phyloP scores from a whole-genome alignment of 2,329 filamentous ascomycete genomes.

The Coccinonectria pachysandricola region DNA sequence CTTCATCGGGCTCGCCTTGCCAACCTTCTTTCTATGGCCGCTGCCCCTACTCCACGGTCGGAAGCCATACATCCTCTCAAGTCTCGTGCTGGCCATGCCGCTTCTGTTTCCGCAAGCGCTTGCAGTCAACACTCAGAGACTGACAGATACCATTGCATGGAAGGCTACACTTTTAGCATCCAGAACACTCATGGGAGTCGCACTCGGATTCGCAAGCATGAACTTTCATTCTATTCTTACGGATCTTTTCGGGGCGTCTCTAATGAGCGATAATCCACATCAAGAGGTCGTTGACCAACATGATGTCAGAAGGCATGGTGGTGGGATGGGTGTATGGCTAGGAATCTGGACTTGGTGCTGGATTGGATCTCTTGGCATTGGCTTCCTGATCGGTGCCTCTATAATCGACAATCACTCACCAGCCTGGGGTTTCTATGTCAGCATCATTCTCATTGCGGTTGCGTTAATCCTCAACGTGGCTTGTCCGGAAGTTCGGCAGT shows the following conservation, averaged over 20 bases:
- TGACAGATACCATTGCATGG: slow-evolving; percentile 46
- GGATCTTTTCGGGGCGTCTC: slow-evolving; percentile 66
- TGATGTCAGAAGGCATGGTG: slow-evolving; percentile 64
- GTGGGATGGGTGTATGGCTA: slow-evolving; percentile 71
- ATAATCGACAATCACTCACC: slow-evolving; percentile 57
- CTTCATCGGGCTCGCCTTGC: slow-evolving; percentile 59
- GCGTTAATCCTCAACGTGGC: slow-evolving; percentile 61
- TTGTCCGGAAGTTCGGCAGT: slow-evolving; percentile 61
- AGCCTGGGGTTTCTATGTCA: slow-evolving; percentile 67
- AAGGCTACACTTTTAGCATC: slow-evolving; percentile 51
- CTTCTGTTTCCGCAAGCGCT: slow-evolving; percentile 68
- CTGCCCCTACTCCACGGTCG: slow-evolving; percentile 65
- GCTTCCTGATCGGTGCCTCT: slow-evolving; percentile 60
- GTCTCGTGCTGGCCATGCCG: slow-evolving; percentile 59
- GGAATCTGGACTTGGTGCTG: slow-evolving; percentile 71
- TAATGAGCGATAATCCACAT: slow-evolving; percentile 63
- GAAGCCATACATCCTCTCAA: slow-evolving; percentile 64
- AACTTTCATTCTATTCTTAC: slow-evolving; percentile 63
- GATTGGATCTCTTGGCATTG: slow-evolving; percentile 59
- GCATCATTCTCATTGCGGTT: slow-evolving; percentile 54
- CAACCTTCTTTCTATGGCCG: slow-evolving; percentile 63
- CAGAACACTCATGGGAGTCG: slow-evolving; percentile 55
- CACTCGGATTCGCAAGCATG: slow-evolving; percentile 66
- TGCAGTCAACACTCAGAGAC: slow-evolving; percentile 45
- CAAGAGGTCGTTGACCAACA: slow-evolving; percentile 58